Conservation (phyloP, 441 rosid genomes). For the Erodium trifolium region DNA sequence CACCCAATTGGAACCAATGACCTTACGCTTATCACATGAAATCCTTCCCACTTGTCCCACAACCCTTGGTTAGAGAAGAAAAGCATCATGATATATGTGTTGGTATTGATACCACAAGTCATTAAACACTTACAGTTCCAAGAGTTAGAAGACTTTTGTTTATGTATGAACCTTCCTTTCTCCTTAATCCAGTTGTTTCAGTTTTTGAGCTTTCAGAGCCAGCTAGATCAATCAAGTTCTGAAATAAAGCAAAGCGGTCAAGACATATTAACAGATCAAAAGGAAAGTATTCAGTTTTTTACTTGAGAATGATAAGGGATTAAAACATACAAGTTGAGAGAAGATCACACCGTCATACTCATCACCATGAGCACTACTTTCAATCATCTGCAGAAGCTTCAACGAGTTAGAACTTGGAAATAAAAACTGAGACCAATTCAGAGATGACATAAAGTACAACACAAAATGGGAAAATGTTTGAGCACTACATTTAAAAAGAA, state of each 20-base stretch:
- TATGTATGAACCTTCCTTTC: constrained; percentile 98
- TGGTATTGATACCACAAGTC: neutral
- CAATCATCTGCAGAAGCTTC: constrained; percentile 74
- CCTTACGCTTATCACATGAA: neutral
- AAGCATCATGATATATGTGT: neutral
- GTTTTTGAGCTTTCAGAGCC: constrained; percentile 99
- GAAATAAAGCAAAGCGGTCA: constrained; percentile 14
- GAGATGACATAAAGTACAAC: neutral
- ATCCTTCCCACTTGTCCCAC: neutral
- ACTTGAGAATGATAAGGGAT: constrained; percentile 14
- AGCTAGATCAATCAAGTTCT: constrained; percentile 99
- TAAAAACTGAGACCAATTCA: neutral
- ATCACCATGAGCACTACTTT: constrained; percentile 90
- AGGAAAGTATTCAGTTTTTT: neutral
- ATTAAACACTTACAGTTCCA: constrained; percentile 74
- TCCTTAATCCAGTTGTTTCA: constrained; percentile 92
- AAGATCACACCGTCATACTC: constrained; percentile 98
- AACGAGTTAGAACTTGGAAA: constrained; percentile 15
- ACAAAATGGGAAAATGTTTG: neutral
- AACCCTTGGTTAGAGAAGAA: neutral
- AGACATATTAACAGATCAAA: constrained; percentile 16
- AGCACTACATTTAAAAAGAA: neutral
- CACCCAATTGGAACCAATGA: neutral
- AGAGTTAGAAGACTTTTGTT: constrained; percentile 99
- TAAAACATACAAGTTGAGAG: constrained; percentile 79